Conservation (phyloP, 2,329 filamentous ascomycete genomes). For the Trichoderma arundinaceum region DNA sequence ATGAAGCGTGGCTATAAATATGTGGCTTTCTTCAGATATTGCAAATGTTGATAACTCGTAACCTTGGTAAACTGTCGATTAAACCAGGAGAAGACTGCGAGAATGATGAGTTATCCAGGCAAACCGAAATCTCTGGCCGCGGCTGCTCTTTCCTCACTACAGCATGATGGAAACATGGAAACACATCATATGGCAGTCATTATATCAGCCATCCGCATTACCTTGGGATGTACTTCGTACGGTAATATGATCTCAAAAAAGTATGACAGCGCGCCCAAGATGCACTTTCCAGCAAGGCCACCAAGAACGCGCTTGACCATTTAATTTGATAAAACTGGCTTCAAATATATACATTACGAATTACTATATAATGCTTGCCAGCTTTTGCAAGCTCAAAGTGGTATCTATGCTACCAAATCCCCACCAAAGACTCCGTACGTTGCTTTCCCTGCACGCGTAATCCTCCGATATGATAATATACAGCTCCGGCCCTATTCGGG, state of each 20-base stretch:
- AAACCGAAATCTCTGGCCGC: background rate
- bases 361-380: constrained; percentile 8
- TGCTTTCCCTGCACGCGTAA: background rate
- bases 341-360: constrained; percentile 14
- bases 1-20: background rate
- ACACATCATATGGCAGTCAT: too few relatives aligned
- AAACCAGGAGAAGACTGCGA: background rate
- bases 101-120: too few relatives aligned
- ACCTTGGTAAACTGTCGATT: background rate
- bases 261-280: too few relatives aligned
- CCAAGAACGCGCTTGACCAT: background rate
- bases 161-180: too few relatives aligned
- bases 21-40: background rate
- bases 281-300: background rate
- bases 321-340: too few relatives aligned
- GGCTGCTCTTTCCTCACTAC: background rate
- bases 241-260: too few relatives aligned
- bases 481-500: background rate
- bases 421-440: constrained; percentile 12
- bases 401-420: constrained; percentile 17
- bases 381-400: background rate
- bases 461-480: constrained; percentile 12
- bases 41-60: background rate
- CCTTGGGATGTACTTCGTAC: too few relatives aligned
- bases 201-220: too few relatives aligned